These are phyloP conservation scores for Fusarium multiceps DNA, from an alignment of 2,329 filamentous ascomycete genomes.

Conservation along the genomic window DNA sequence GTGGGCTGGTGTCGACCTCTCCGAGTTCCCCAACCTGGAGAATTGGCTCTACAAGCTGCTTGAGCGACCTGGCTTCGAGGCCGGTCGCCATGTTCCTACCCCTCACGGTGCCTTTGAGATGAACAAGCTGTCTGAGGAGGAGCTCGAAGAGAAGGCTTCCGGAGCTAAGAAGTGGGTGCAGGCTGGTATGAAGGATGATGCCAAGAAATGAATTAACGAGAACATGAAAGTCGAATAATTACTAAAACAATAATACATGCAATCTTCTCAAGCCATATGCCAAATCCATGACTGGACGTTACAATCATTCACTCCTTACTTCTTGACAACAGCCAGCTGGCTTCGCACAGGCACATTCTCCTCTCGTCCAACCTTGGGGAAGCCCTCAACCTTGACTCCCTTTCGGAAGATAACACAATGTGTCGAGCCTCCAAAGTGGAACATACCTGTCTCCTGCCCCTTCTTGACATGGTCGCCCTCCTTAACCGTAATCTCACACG, in stretches of 20 bases:
- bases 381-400: slow-evolving; percentile 60
- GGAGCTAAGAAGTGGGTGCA: slow-evolving; percentile 72
- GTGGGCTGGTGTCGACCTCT: slow-evolving; percentile 66
- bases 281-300: too few species aligned
- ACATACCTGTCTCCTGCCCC: slow-evolving; percentile 80
- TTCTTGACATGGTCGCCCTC: slow-evolving; percentile 74
- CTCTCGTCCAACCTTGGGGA: slow-evolving; percentile 51
- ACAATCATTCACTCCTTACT: neutral
- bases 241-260: slow-evolving; percentile 4
- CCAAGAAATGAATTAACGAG: slow-evolving; percentile 56
- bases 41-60: slow-evolving; percentile 81
- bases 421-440: slow-evolving; percentile 81
- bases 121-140: slow-evolving; percentile 58
- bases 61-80: slow-evolving; percentile 76
- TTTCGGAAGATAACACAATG: slow-evolving; percentile 75
- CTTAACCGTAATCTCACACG: slow-evolving; percentile 76
- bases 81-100: slow-evolving; percentile 78
- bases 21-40: slow-evolving; percentile 80
- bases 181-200: slow-evolving; percentile 74
- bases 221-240: slow-evolving; percentile 1
- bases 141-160: slow-evolving; percentile 67
- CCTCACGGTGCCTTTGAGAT: slow-evolving; percentile 69
- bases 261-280: neutral
- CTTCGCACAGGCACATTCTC: slow-evolving; percentile 56
- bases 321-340: slow-evolving; percentile 50